Evolutionary conservation across 2,329 filamentous ascomycete genomes (phyloP).

Genomic region (Decorospora gaudefroyi): DNA sequence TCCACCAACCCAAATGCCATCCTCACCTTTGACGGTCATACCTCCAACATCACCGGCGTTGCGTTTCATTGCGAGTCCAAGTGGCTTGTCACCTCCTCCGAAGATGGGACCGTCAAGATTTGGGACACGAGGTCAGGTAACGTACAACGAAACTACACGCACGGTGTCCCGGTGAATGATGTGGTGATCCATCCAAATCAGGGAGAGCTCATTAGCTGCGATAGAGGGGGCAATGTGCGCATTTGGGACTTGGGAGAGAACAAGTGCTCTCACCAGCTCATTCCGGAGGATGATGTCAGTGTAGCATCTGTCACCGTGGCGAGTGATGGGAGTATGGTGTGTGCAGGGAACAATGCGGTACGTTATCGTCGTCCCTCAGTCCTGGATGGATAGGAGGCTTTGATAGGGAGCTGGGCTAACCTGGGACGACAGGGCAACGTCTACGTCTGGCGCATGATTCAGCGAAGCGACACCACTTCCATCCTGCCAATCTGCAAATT

Average conservation of each 20-base stretch:
- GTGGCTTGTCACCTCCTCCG: slow-evolving; percentile 98
- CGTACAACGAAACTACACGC: slow-evolving; percentile 90
- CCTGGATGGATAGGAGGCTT: too few relatives aligned
- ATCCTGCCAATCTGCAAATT: slow-evolving; percentile 88
- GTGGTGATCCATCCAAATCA: slow-evolving; percentile 99
- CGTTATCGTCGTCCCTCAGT: slow-evolving; percentile 27
- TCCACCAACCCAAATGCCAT: slow-evolving; percentile 95
- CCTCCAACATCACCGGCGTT: slow-evolving; percentile 92
- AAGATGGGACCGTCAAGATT: slow-evolving; percentile 95
- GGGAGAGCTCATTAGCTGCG: slow-evolving; percentile 95
- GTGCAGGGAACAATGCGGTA: slow-evolving; percentile 89
- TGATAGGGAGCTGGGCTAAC: slow-evolving; percentile 5
- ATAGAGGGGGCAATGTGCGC: slow-evolving; percentile 86
- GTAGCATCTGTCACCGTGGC: slow-evolving; percentile 95
- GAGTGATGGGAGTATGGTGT: slow-evolving; percentile 88
- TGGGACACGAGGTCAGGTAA: slow-evolving; percentile 88
- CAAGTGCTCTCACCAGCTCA: slow-evolving; percentile 93
- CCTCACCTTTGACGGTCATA: slow-evolving; percentile 93
- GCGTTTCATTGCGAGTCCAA: slow-evolving; percentile 99
- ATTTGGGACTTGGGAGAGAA: slow-evolving; percentile 98
- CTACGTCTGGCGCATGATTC: slow-evolving; percentile 94
- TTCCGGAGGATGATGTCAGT: slow-evolving; percentile 92
- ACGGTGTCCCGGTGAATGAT: slow-evolving; percentile 89
- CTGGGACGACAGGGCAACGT: slow-evolving; percentile 73
- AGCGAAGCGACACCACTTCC: slow-evolving; percentile 78